Conservation (phyloP, 331 rosid genomes). For the Quercus tomentella region DNA sequence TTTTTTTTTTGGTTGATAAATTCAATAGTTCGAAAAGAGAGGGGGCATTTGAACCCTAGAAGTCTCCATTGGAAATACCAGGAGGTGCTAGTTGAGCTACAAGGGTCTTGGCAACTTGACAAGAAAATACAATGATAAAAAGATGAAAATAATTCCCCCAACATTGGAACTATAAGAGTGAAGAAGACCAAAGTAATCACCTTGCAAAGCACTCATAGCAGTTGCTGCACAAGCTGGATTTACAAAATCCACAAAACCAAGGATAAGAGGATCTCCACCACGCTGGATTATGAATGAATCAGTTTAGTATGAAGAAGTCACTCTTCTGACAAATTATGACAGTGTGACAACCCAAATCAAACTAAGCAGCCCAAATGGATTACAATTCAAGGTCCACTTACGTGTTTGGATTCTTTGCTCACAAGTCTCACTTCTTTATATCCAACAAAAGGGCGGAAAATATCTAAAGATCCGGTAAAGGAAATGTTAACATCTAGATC, state of each 20-base stretch:
- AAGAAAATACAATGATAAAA: neutral
- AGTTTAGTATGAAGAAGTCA: constrained; percentile 6
- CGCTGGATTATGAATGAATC: constrained; percentile 49
- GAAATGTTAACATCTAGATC: constrained; percentile 10
- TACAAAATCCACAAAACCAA: constrained; percentile 87
- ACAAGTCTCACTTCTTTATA: constrained; percentile 94
- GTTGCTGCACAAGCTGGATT: constrained; percentile 91
- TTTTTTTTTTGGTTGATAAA: no score
- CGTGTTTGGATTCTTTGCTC: constrained; percentile 78
- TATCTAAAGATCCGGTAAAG: constrained; percentile 50
- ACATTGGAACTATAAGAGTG: constrained; percentile 9
- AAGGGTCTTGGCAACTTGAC: neutral
- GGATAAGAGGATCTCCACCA: constrained; percentile 88
- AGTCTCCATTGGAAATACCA: no score
- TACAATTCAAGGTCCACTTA: constrained; percentile 31
- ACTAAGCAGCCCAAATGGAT: constrained; percentile 14
- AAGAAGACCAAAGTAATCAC: constrained; percentile 31
- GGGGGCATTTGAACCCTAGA: no score
- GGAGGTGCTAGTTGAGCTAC: no score
- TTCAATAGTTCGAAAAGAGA: no score
- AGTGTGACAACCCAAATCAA: constrained; percentile 4
- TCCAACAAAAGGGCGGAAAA: constrained; percentile 94
- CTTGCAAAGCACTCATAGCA: constrained; percentile 92
- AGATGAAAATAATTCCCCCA: neutral
- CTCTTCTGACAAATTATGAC: constrained; percentile 5